Conservation (phyloP, 2,329 filamentous ascomycete species). For the Aspergillus pseudonomiae region DNA sequence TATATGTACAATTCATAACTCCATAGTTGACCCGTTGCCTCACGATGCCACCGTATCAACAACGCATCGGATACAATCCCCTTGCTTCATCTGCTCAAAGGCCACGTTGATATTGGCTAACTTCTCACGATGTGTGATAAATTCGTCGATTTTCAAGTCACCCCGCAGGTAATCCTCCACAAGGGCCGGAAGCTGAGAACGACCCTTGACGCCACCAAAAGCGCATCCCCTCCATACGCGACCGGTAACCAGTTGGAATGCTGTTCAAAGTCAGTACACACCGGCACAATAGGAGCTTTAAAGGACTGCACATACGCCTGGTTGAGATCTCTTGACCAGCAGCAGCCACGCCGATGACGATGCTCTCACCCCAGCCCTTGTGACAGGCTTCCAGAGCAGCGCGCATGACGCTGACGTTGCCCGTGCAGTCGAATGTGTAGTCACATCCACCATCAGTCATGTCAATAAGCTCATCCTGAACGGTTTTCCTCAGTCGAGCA, state of each 20-base stretch:
- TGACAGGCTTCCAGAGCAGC: constrained; percentile 96
- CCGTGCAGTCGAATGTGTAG: constrained; percentile 99
- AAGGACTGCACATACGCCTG: constrained; percentile 69
- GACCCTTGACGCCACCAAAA: constrained; percentile 98
- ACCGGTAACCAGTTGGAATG: constrained; percentile 97
- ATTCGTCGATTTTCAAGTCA: constrained; percentile 96
- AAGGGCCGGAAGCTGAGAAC: constrained; percentile 83
- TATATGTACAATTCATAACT: background rate
- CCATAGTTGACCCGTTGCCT: background rate
- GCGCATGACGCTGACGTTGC: constrained; percentile 94
- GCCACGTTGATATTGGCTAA: constrained; percentile 84
- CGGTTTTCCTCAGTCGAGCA: constrained; percentile 67
- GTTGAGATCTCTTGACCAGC: constrained; percentile 95
- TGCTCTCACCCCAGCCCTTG: constrained; percentile 98
- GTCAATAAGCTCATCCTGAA: constrained; percentile 91
- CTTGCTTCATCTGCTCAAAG: constrained; percentile 75
- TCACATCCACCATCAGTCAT: constrained; percentile 98
- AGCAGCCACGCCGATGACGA: constrained; percentile 95
- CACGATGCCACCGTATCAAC: background rate
- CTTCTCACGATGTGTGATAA: constrained; percentile 93
- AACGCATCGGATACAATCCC: constrained; percentile 89
- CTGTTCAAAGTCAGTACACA: constrained; percentile 48
- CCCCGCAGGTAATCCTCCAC: constrained; percentile 88
- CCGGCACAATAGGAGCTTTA: background rate
- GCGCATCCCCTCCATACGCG: constrained; percentile 98